A percentile compares a stretch with the other conserved stretches of the same genome.
Evolutionary conservation across 441 rosid genomes (phyloP).

Genomic region (Biscutella laevigata): DNA sequence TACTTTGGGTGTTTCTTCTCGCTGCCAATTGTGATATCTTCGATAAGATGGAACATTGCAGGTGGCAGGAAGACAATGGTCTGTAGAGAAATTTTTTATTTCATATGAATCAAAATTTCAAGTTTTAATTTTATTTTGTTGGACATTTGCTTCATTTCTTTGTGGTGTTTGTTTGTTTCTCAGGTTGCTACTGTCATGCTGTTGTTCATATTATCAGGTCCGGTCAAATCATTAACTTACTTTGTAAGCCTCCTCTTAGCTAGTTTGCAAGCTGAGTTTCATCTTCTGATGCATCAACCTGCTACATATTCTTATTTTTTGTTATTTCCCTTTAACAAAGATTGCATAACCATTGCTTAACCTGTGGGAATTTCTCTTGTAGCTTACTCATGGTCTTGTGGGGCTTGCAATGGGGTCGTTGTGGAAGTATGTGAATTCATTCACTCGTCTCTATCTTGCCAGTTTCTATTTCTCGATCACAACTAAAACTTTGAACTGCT

Average conservation of each 20-base stretch:
- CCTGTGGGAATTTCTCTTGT: constrained; percentile 19
- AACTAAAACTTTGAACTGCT: not conserved
- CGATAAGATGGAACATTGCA: constrained; percentile 75
- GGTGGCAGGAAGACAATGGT: constrained; percentile 95
- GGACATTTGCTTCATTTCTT: constrained; percentile 11
- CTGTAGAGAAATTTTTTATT: constrained; percentile 15
- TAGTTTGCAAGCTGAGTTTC: not conserved
- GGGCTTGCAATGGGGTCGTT: constrained; percentile 77
- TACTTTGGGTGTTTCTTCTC: constrained; percentile 91
- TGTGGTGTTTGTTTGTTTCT: constrained; percentile 13
- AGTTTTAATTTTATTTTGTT: not conserved
- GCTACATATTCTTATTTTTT: not conserved
- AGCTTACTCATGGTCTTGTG: constrained; percentile 78
- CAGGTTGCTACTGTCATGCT: constrained; percentile 88
- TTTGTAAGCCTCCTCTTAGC: constrained; percentile 49
- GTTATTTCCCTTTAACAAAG: not conserved
- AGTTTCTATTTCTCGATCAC: not conserved
- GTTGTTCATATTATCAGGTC: constrained; percentile 79
- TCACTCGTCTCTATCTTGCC: constrained; percentile 5
- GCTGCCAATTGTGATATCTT: constrained; percentile 71
- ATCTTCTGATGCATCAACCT: constrained; percentile 4
- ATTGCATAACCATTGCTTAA: not conserved
- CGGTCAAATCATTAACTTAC: constrained; percentile 71
- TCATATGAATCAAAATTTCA: not conserved
- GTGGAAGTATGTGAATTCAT: constrained; percentile 56